These are phyloP conservation scores for Scytalidium sp. DNA, from an alignment of 2,329 filamentous ascomycete species.

Conservation along the genomic window DNA sequence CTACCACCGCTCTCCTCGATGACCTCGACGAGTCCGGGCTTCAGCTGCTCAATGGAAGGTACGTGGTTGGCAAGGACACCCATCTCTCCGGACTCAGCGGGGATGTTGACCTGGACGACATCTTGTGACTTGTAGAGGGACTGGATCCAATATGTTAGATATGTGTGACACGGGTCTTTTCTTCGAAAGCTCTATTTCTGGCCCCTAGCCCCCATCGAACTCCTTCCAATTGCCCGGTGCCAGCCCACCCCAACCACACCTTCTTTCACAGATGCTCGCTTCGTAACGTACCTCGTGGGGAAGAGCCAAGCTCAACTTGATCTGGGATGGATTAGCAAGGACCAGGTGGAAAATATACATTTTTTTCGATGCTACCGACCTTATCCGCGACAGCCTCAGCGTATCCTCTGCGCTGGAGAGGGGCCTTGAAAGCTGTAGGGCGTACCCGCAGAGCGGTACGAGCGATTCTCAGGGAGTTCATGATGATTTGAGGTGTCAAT, in stretches of 20 bases:
- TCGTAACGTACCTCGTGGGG: constrained; percentile 85
- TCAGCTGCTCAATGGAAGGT: constrained; percentile 97
- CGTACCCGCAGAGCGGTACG: constrained; percentile 83
- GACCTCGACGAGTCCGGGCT: constrained; percentile 92
- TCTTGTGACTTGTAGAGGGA: constrained; percentile 66
- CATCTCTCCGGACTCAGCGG: constrained; percentile 98
- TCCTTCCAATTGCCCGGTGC: not conserved
- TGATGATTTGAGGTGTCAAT: constrained; percentile 50
- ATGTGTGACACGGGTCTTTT: constrained; percentile 35
- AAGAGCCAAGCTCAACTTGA: constrained; percentile 96
- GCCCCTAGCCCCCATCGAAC: constrained; percentile 2
- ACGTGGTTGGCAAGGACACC: constrained; percentile 99
- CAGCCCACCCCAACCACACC: not conserved
- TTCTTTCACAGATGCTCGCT: not conserved
- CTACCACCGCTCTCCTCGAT: constrained; percentile 83
- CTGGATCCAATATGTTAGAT: constrained; percentile 42
- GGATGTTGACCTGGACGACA: constrained; percentile 95
- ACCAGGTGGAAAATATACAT: constrained; percentile 11
- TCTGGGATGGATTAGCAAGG: constrained; percentile 44
- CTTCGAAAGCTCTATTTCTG: constrained; percentile 21
- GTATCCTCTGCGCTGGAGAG: constrained; percentile 84
- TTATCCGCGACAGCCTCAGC: constrained; percentile 85
- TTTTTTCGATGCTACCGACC: constrained; percentile 41
- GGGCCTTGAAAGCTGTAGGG: constrained; percentile 71
- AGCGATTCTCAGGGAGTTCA: constrained; percentile 94